Evolutionary conservation across 1,139 yeast genomes (phyloP).

Genomic region (Suhomyces taliae): DNA sequence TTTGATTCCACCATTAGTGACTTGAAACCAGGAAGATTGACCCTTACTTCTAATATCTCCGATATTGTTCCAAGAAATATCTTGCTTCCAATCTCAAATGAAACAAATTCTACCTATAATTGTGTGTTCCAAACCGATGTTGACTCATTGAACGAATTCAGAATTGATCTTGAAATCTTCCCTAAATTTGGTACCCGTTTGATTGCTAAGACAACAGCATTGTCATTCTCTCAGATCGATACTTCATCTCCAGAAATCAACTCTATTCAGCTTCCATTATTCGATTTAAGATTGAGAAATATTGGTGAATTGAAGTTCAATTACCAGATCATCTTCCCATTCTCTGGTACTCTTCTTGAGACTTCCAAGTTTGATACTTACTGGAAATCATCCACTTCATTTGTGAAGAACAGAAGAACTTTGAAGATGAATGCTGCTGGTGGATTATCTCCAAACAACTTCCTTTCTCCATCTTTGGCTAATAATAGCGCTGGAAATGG

Average conservation of each 20-base stretch:
- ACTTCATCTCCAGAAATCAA: constrained; percentile 49
- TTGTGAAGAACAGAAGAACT: constrained; percentile 33
- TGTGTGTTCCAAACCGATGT: constrained; percentile 86
- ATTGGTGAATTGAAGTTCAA: constrained; percentile 79
- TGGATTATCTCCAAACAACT: constrained; percentile 44
- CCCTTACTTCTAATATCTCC: constrained; percentile 66
- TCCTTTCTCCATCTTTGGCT: constrained; percentile 32
- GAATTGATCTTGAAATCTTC: constrained; percentile 85
- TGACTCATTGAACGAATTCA: constrained; percentile 61
- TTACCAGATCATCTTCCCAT: constrained; percentile 88
- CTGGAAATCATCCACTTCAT: constrained; percentile 81
- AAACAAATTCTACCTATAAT: constrained; percentile 50
- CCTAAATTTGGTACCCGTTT: constrained; percentile 94
- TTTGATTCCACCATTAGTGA: constrained; percentile 44
- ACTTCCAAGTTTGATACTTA: constrained; percentile 93
- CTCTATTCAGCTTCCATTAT: constrained; percentile 65
- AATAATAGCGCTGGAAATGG: constrained; percentile 8
- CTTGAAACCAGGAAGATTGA: constrained; percentile 57
- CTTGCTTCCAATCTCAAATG: constrained; percentile 74
- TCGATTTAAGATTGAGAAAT: constrained; percentile 77
- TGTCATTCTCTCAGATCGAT: constrained; percentile 52
- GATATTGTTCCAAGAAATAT: constrained; percentile 87
- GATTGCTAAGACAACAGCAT: constrained; percentile 84
- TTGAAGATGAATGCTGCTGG: constrained; percentile 40
- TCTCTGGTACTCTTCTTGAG: constrained; percentile 79